Conservation (phyloP, 1,284 basidiomycete genomes). For the Phellinidium pouzarii region DNA sequence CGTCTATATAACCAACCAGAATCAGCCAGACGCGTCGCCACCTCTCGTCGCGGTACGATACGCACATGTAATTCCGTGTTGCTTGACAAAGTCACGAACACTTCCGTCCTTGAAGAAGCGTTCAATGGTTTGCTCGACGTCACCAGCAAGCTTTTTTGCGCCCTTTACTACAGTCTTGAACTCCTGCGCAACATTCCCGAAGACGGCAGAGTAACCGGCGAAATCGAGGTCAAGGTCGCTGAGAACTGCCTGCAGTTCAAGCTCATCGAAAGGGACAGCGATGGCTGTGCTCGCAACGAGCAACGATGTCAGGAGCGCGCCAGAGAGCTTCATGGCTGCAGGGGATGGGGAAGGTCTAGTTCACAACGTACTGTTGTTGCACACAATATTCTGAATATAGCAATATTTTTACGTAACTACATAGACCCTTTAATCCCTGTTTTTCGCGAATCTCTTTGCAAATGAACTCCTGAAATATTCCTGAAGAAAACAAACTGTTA, state of each 20-base stretch:
- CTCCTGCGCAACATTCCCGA: constrained; percentile 6
- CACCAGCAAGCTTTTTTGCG: constrained; percentile 10
- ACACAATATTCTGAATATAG: not conserved
- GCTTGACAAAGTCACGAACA: constrained; percentile 52
- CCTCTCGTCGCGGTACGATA: constrained; percentile 12
- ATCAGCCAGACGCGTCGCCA: constrained; percentile 4
- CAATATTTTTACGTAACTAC: not conserved
- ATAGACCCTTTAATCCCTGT: not conserved
- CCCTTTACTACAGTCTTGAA: constrained; percentile 1
- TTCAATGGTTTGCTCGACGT: constrained; percentile 28
- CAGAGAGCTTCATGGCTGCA: constrained; percentile 7
- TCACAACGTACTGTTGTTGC: no score
- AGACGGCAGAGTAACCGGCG: not conserved
- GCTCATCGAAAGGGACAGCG: constrained; percentile 4
- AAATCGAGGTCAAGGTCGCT: constrained; percentile 1
- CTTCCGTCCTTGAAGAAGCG: constrained; percentile 46
- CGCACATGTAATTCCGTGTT: constrained; percentile 57
- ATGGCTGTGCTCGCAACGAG: constrained; percentile 3
- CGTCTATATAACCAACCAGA: constrained; percentile 39
- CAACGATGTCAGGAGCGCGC: constrained; percentile 4
- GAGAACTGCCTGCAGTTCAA: constrained; percentile 12
- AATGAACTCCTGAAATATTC: not conserved
- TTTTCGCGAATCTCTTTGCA: not conserved
- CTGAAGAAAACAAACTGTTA: not conserved
- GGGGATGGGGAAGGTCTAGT: not conserved